phyloP scores from a whole-genome alignment of 768 basidiomycete species.

The Suillus discolor region DNA sequence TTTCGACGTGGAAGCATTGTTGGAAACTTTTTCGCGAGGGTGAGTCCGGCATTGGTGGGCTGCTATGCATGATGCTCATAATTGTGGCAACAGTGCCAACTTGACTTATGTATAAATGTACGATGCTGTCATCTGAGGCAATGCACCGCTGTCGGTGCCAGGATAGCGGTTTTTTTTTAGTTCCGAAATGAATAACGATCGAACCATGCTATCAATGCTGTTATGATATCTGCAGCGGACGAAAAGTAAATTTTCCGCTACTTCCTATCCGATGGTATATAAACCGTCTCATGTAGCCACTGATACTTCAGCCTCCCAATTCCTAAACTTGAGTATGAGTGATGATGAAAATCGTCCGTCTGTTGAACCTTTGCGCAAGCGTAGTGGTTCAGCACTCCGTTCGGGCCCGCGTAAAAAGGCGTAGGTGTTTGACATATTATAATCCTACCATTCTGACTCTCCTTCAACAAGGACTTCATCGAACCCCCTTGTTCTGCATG shows the following conservation, averaged over 20 bases:
- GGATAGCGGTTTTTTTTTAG: not conserved
- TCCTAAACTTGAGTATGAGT: not conserved
- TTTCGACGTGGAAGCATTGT: not conserved
- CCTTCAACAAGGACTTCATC: not conserved
- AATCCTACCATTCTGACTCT: not conserved
- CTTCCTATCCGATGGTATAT: not conserved
- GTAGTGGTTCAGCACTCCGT: not conserved
- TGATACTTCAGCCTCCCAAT: not conserved
- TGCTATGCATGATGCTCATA: not conserved
- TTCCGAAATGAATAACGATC: not conserved
- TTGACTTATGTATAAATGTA: not conserved
- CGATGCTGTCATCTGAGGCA: not conserved
- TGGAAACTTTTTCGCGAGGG: not conserved
- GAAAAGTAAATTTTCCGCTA: not conserved
- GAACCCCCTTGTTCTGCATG: conserved; percentile 23
- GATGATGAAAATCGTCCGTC: not conserved
- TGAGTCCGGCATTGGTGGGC: not conserved
- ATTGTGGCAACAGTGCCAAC: not conserved
- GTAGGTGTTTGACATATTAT: not conserved
- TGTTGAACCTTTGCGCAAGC: not conserved
- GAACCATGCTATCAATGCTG: not conserved
- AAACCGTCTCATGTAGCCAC: not conserved
- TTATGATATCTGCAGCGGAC: not conserved
- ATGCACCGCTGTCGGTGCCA: conserved; percentile 12
- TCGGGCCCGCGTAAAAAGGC: not conserved